These are phyloP conservation scores for Rhizopogon vulgaris DNA, from an alignment of 768 basidiomycete genomes.

Conservation along the genomic window DNA sequence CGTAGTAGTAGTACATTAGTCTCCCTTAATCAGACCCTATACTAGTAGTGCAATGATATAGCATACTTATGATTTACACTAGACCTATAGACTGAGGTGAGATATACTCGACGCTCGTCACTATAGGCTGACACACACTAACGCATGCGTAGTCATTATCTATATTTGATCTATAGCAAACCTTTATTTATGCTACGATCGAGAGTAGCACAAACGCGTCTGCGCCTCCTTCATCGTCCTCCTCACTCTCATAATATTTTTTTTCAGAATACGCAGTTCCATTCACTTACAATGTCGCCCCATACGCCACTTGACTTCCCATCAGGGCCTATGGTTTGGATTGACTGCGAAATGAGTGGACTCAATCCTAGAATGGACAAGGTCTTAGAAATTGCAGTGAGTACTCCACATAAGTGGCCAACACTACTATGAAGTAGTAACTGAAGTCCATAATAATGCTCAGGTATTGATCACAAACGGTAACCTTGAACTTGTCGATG, in stretches of 20 bases:
- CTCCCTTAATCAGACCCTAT: too few species aligned
- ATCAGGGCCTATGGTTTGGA: constrained; percentile 74
- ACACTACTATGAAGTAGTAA: not conserved
- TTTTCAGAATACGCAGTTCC: not conserved
- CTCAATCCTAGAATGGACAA: constrained; percentile 60
- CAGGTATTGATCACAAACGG: constrained; percentile 88
- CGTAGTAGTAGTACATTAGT: too few species aligned
- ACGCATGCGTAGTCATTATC: too few species aligned
- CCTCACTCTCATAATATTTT: not conserved
- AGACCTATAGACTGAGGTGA: too few species aligned
- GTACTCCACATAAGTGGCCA: constrained; percentile 6
- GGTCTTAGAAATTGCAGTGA: constrained; percentile 75
- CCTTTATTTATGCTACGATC: not conserved
- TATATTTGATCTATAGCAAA: too few species aligned
- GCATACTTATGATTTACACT: too few species aligned
- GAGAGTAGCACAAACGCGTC: not conserved
- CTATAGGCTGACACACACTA: too few species aligned
- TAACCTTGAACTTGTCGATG: constrained; percentile 71
- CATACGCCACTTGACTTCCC: constrained; percentile 34
- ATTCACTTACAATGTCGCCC: constrained; percentile 6
- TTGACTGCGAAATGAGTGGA: constrained; percentile 89
- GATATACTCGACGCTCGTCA: too few species aligned
- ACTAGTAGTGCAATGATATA: too few species aligned
- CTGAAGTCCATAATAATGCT: not conserved
- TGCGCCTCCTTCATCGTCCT: not conserved